Conservation (phyloP, 1,139 yeast genomes). For the Yarrowia galli region DNA sequence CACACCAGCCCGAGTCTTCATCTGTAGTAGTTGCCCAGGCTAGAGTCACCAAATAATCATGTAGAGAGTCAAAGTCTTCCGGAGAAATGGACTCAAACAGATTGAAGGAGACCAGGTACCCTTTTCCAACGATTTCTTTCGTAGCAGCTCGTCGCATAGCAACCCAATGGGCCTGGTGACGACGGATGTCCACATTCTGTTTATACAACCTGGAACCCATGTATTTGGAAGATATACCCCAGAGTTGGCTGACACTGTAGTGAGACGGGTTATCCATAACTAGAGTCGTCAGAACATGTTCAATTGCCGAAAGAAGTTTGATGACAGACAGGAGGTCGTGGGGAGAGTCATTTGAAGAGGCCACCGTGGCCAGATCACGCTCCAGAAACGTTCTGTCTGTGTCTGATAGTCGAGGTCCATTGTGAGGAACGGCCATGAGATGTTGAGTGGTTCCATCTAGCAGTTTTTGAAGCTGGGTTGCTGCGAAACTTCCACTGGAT, state of each 20-base stretch:
- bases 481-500: conserved; percentile 5
- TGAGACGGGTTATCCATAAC: conserved; percentile 12
- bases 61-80: neutral
- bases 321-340: neutral
- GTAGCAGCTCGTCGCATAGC: conserved; percentile 22
- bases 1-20: neutral
- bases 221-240: conserved; percentile 14
- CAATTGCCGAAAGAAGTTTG: neutral
- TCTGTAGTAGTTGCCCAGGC: neutral
- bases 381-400: conserved; percentile 2
- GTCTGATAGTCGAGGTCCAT: neutral
- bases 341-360: neutral
- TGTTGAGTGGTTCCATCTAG: neutral
- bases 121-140: neutral
- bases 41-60: neutral
- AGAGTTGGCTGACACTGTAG: conserved; percentile 24
- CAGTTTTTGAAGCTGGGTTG: neutral
- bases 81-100: neutral
- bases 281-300: conserved; percentile 7
- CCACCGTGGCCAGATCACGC: conserved; percentile 8
- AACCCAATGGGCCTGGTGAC: conserved; percentile 5
- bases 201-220: neutral
- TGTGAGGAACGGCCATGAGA: conserved; percentile 20
- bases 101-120: neutral
- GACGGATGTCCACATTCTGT: neutral